Base-by-base conservation (phyloP, 2,329 filamentous ascomycete species). In the Capronia epimyces region DNA sequence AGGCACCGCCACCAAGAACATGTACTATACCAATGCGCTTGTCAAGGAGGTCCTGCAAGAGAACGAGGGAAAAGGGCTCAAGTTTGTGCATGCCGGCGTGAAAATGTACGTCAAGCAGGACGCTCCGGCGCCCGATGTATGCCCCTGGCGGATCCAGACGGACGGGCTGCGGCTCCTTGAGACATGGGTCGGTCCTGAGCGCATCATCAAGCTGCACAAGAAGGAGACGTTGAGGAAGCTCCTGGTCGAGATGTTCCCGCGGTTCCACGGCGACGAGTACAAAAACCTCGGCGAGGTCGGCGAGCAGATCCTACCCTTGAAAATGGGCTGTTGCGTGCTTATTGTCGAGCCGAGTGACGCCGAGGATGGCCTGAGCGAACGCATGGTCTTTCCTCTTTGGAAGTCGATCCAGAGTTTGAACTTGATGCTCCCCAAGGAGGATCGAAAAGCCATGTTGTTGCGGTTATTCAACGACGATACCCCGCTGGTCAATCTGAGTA, bases 51-150 rank as follows among this genome's bases (percentile, higher is more conserved):
- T 98, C 47, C 78, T 98, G 2, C 80, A 78, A 3, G 79, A 85
- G 65, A 98, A 98, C 67, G 89, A 96, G 69, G 87, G 89, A 37
- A 84, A 86, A 22, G 89, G 89, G 40, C 84, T 97, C 69, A 95
- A 93, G 67, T 95, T 98, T 66, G 87, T 98, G 43, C 93, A 98
- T 70, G 91, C 86, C 44, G 93, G 93, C 58, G 90, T 98, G 27
- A 95, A 95, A 73, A 97, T 97, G 89, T 98, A 95, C 67, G 93
- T 97, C 76, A 95, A 95, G 75, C 91, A 97, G 69, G 89, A 96
- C 64, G 86, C 88, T 0, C 90, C 95, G 53, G 86, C 84, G 3
- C 83, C 85, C 29, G 85, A 90, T 48, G 86, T 93, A 27, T 95
- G 90, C 73, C 81, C 85, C 52, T 98, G 93, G 93, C 83, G 93